Evolutionary conservation across 345 rosid species (phyloP), one percentile per base, ranked within the genome.

Genomic region (Eucalyptus tenuipes): DNA sequence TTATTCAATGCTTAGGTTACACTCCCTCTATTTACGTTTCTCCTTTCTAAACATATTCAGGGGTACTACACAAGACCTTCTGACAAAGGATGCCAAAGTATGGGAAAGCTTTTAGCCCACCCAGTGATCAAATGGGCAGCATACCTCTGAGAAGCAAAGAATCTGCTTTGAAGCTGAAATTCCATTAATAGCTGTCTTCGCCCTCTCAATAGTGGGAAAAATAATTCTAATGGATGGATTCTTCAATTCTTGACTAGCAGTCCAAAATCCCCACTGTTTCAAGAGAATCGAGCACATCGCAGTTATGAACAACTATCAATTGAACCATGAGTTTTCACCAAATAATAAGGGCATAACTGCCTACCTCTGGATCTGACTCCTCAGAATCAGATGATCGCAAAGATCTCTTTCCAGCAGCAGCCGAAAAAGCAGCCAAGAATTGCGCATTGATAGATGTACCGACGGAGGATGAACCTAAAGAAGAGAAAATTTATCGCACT

Each of bases 291-390:
- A 89, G 50, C 48, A 86, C 87, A 29, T 50, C 90, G 44, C 53
- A 61, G 88, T 59, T 85, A 80, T 88, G 68, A 88, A 27, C 47
- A 31, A 4, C 49, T 24, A 88, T 75, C 20, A 89, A 49, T 57
- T 14, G 15, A 37, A 81, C 86, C 87, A 86, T 81, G 91, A 89
- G 49, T 50, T 64, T 86, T 87, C 85, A 86, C 57, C 33, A 85
- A 31, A 85, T 25, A 80, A 85, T 49, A 31, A 85, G 55, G 81
- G 55, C 68, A 91, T 49, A 81, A 49, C 59, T 53, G 80, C 66
- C 88, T 93, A 96, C 99, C 97, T 95, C 99, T 49, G 99, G 99
- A 94, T 97, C 98, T 91, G 99, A 96, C 92, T 97, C 99, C 90
- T 97, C 96, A 66, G 97, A 96, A 86, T 96, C 98, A 55, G 93